Evolutionary conservation across 331 rosid species (phyloP), one percentile per base, ranked within the genome.

Genomic region (Quercus phellos): DNA sequence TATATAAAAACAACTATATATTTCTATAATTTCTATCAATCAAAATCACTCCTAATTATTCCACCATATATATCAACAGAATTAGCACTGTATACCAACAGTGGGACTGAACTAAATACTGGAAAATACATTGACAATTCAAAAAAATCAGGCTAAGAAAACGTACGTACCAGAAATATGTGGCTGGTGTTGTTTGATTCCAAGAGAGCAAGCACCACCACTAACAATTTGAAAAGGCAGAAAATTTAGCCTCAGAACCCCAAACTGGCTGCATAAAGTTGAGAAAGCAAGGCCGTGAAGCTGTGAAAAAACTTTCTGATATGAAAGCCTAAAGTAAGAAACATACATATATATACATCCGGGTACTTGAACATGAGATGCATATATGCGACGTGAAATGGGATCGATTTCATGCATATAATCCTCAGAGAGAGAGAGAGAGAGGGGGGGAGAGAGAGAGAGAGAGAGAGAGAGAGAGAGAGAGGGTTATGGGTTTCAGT

Each of bases 401-500:
- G 46, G 46, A 59, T 75, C 72, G 64, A 82, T 82, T 68, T 85
- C 86, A 85, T 86, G 89, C 85, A 89, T 73, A 84, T 73, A 79
- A 81, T 79, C 79, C 88, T 74, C 59, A 42, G 63, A 73, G 72
- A 79, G 38, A 76, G 19, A 75, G 73, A 26, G 17, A 13, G 61
- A 29, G 64, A 16, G 70, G 4, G 79, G 43, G 72, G 4, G 17
- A 6, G 70, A 26, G 30, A 54, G 70, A 27, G 79, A 55, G 72
- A 6, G 17, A 10, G 70, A 26, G 30, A 54, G 70, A 27, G 80
- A 63, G 0, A 50, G 77, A 27, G 21, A 67, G 53, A 50, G 55
- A 42, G 27, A 59, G 5, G 78, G 38, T 60, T 24, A 58, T 43
- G 70, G 43, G 73, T 54, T 63, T 84, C 68, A 59, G 71, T 83